Percentiles rank a stretch among this genome's conserved stretches.
Evolutionary conservation across 208 protist genomes (phyloP).

Genomic region (Zelonia costaricensis): DNA sequence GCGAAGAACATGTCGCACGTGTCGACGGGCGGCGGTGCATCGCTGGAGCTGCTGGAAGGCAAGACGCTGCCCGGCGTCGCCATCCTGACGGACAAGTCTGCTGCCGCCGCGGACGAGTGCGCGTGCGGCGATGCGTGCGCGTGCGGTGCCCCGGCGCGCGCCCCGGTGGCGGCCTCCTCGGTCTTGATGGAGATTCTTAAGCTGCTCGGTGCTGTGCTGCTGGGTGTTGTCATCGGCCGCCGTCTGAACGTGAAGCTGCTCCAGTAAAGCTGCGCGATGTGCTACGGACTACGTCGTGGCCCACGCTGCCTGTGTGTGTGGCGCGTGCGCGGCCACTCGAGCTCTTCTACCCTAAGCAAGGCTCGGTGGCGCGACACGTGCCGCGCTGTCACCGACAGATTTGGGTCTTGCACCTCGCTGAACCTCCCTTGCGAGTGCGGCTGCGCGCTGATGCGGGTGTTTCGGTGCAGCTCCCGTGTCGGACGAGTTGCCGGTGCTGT

Average conservation of each 20-base stretch:
- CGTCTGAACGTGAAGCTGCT: slow-evolving; percentile 27
- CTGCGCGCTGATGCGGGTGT: too few species aligned
- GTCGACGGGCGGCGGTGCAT: slow-evolving; percentile 99
- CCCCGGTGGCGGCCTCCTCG: not conserved
- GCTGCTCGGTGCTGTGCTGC: slow-evolving; percentile 15
- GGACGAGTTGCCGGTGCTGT: too few species aligned
- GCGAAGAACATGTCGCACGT: slow-evolving; percentile 96
- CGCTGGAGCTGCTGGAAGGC: slow-evolving; percentile 99
- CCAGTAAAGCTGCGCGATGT: slow-evolving; percentile 14
- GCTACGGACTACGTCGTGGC: not conserved
- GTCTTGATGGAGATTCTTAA: slow-evolving; percentile 19
- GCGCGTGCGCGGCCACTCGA: not conserved
- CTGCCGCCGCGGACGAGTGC: not conserved
- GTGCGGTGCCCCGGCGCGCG: not conserved
- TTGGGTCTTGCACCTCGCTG: too few species aligned
- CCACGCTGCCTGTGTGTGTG: not conserved
- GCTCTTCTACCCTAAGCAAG: too few species aligned
- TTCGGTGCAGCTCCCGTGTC: too few species aligned
- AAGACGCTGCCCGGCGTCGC: slow-evolving; percentile 92
- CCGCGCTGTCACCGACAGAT: too few species aligned
- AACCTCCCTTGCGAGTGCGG: too few species aligned
- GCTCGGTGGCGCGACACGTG: too few species aligned
- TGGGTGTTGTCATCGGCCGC: slow-evolving; percentile 38
- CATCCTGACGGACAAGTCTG: slow-evolving; percentile 65
- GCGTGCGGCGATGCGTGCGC: slow-evolving; percentile 1